Percentiles rank a stretch among this genome's conserved stretches.
phyloP scores from a whole-genome alignment of 768 basidiomycete species.

The Hortiboletus campestris region DNA sequence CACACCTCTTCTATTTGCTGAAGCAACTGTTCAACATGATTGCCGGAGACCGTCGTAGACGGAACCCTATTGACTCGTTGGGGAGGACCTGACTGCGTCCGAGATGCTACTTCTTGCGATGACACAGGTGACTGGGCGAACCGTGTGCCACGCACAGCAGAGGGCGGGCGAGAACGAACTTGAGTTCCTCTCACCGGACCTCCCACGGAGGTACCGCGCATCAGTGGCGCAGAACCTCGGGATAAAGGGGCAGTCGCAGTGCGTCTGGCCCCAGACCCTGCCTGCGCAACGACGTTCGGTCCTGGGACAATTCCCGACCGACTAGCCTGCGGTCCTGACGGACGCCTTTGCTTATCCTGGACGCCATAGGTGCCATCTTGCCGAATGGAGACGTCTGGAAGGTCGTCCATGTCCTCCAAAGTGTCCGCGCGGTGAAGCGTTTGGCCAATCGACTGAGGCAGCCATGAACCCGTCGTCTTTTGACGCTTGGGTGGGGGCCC shows the following conservation, averaged over 20 bases:
- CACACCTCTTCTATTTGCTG: slow-evolving; percentile 50
- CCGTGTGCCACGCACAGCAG: slow-evolving; percentile 14
- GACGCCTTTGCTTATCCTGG: slow-evolving; percentile 22
- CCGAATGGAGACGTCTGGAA: slow-evolving; percentile 64
- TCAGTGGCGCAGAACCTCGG: slow-evolving; percentile 12
- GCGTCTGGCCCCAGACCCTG: slow-evolving; percentile 7
- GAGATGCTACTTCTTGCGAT: slow-evolving; percentile 19
- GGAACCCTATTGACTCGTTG: slow-evolving; percentile 9
- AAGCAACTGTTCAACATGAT: slow-evolving; percentile 20
- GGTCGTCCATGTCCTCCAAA: slow-evolving; percentile 45
- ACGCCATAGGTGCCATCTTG: slow-evolving; percentile 57
- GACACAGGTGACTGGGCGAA: slow-evolving; percentile 11
- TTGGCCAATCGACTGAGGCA: slow-evolving; percentile 32
- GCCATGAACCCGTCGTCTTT: slow-evolving; percentile 50
- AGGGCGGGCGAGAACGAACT: slow-evolving; percentile 11
- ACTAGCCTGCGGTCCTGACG: slow-evolving; percentile 10
- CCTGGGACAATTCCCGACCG: slow-evolving; percentile 11
- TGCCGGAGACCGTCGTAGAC: background rate
- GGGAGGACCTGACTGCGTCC: slow-evolving; percentile 11
- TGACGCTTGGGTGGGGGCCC: slow-evolving; percentile 53
- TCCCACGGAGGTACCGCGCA: slow-evolving; percentile 9
- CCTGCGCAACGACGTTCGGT: slow-evolving; percentile 5
- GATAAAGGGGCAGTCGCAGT: slow-evolving; percentile 9
- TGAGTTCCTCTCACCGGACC: slow-evolving; percentile 8
- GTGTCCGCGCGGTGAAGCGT: slow-evolving; percentile 25